These are phyloP conservation scores for Clonostachys sp. DNA, from an alignment of 2,329 filamentous ascomycete species.

Conservation along the genomic window DNA sequence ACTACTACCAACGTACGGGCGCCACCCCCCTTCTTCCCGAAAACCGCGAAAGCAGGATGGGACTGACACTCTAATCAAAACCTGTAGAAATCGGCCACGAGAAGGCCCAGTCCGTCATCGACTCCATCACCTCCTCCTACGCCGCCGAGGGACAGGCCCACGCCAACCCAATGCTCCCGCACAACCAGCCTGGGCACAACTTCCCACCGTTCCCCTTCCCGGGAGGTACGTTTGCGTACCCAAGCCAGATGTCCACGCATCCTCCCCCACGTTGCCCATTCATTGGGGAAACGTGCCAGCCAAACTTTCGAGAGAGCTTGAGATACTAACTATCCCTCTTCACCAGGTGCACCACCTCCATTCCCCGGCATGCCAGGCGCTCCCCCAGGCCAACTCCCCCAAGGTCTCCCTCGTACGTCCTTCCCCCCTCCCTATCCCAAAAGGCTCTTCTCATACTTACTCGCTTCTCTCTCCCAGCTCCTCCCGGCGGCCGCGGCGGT, in stretches of 20 bases:
- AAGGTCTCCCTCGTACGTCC: constrained; percentile 48
- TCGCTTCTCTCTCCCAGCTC: constrained; percentile 28
- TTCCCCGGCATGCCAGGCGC: constrained; percentile 47
- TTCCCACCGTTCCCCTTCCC: constrained; percentile 54
- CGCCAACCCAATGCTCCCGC: constrained; percentile 77
- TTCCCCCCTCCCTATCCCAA: constrained; percentile 20
- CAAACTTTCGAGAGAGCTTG: too few relatives aligned
- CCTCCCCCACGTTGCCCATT: constrained; percentile 5
- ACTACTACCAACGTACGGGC: constrained; percentile 87
- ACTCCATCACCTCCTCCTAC: constrained; percentile 95
- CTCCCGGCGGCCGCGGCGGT: background rate
- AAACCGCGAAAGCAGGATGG: too few relatives aligned
- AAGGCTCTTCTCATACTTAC: constrained; percentile 32
- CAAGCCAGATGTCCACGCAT: background rate
- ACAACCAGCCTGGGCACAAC: constrained; percentile 57
- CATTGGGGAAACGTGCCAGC: too few relatives aligned
- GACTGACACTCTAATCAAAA: too few relatives aligned
- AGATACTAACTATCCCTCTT: constrained; percentile 5
- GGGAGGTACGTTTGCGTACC: constrained; percentile 30
- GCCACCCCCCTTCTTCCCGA: background rate
- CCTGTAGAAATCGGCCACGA: constrained; percentile 83
- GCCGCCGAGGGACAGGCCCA: constrained; percentile 86
- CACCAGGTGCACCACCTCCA: constrained; percentile 46
- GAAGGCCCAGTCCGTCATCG: constrained; percentile 97
- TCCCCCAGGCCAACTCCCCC: constrained; percentile 32